A percentile compares a stretch with the other conserved stretches of the same genome.
These are phyloP conservation scores for Glutinoglossum americanum DNA, from an alignment of 495 filamentous ascomycete species.

Conservation along the genomic window DNA sequence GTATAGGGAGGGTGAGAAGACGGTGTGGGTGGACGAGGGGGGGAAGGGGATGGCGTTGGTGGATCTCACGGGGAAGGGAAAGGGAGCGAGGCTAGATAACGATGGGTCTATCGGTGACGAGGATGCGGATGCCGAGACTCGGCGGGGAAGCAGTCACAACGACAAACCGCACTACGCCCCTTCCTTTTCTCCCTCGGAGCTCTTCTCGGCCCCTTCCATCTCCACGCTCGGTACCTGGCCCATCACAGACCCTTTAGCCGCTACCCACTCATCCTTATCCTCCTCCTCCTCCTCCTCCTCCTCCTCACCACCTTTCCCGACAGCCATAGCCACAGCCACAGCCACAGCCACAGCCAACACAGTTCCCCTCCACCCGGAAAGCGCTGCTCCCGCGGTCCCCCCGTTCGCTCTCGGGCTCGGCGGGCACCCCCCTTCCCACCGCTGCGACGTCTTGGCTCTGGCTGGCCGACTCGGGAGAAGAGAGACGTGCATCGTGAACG, in stretches of 20 bases:
- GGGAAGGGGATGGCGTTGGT: constrained; percentile 38
- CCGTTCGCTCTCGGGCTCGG: constrained; percentile 15
- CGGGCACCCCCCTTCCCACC: constrained; percentile 16
- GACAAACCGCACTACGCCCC: not conserved
- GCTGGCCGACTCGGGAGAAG: constrained; percentile 25
- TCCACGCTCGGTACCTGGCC: not conserved
- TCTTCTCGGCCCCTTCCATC: not conserved
- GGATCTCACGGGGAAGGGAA: constrained; percentile 28
- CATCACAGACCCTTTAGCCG: not conserved
- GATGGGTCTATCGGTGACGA: constrained; percentile 6
- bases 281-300: not conserved
- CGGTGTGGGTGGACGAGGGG: constrained; percentile 22
- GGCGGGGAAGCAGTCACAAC: no score
- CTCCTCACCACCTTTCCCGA: not conserved
- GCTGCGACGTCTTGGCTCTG: constrained; percentile 22
- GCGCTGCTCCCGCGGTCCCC: no score
- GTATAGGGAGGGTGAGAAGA: constrained; percentile 15
- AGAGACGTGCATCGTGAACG: constrained; percentile 64
- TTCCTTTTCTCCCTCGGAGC: not conserved
- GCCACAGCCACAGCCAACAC: no score
- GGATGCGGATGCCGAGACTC: no score
- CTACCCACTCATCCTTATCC: not conserved
- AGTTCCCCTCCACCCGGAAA: not conserved
- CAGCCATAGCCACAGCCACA: not conserved
- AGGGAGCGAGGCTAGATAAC: constrained; percentile 19